Percentiles rank a stretch among this genome's conserved stretches.
Conservation (phyloP, 2,329 filamentous ascomycete species). For the Passalora sequoiae region DNA sequence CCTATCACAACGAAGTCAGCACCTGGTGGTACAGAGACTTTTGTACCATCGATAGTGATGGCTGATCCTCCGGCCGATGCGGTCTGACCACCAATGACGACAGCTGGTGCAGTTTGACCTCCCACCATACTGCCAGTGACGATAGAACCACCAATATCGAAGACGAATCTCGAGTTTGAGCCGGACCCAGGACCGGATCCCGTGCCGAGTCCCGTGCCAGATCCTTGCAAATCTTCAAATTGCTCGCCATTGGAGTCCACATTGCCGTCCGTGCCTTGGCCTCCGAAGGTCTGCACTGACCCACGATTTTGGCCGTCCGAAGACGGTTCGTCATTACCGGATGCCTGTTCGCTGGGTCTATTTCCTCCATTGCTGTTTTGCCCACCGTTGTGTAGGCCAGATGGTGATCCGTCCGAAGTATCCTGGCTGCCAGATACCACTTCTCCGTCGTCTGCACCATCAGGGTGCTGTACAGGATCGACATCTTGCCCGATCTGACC, state of each 20-base stretch:
- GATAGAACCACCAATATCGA: constrained; percentile 17
- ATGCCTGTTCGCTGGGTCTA: neutral
- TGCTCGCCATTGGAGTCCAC: neutral
- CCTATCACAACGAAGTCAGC: constrained; percentile 36
- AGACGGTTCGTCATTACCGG: neutral
- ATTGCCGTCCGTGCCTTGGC: neutral
- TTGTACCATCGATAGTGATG: constrained; percentile 34
- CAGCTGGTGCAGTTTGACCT: constrained; percentile 12
- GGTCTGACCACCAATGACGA: constrained; percentile 29
- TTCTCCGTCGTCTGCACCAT: neutral
- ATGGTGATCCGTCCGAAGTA: neutral
- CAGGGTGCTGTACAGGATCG: neutral
- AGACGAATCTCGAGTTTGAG: neutral
- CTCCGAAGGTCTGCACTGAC: neutral
- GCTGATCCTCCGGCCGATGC: constrained; percentile 25
- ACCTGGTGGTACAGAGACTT: constrained; percentile 30
- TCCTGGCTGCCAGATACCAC: neutral
- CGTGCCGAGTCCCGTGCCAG: too few relatives aligned
- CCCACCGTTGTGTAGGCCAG: neutral
- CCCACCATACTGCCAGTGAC: constrained; percentile 20
- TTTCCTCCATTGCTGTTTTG: neutral
- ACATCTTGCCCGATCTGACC: neutral
- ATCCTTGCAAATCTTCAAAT: neutral
- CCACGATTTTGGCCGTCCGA: neutral
- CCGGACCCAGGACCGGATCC: neutral